These are phyloP conservation scores for Escovopsis sp. DNA, from an alignment of 2,329 filamentous ascomycete species.

Conservation along the genomic window DNA sequence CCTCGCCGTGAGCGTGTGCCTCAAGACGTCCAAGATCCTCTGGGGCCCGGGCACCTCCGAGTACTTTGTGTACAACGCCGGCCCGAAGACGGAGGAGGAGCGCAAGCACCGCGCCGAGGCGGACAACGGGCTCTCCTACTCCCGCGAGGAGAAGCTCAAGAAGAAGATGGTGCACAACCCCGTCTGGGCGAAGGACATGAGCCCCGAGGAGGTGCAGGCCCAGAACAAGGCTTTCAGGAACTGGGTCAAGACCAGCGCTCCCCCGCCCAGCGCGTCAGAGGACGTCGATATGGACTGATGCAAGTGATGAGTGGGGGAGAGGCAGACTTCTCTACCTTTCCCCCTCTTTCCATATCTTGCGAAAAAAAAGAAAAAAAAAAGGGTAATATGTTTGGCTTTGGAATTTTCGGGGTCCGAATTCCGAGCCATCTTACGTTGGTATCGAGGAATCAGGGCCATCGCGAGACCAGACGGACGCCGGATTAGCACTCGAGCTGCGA, in stretches of 20 bases:
- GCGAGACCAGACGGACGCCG: too few relatives aligned
- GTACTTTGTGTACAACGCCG: conserved; percentile 53
- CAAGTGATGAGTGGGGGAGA: too few relatives aligned
- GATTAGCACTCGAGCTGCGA: too few relatives aligned
- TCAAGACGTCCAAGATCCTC: conserved; percentile 67
- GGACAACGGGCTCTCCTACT: conserved; percentile 39
- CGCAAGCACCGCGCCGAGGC: conserved; percentile 33
- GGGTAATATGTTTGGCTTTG: too few relatives aligned
- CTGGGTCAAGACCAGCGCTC: conserved; percentile 36
- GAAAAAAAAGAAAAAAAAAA: too few relatives aligned
- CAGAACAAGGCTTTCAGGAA: conserved; percentile 50
- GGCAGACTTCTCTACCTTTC: too few relatives aligned
- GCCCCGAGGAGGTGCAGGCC: conserved; percentile 61
- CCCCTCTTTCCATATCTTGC: too few relatives aligned
- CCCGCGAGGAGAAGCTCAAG: conserved; percentile 54
- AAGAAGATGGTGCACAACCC: conserved; percentile 76
- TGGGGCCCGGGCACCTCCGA: conserved; percentile 58
- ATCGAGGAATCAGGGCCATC: too few relatives aligned
- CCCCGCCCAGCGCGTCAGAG: conserved; percentile 19
- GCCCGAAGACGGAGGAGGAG: conserved; percentile 51
- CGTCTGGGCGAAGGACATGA: conserved; percentile 64
- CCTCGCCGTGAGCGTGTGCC: conserved; percentile 57
- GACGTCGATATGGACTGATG: conserved; percentile 18
- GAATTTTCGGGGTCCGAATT: too few relatives aligned
- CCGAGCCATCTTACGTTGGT: too few relatives aligned